Conservation (phyloP, 2,329 filamentous ascomycete species). For the Hypoxylon sp. region DNA sequence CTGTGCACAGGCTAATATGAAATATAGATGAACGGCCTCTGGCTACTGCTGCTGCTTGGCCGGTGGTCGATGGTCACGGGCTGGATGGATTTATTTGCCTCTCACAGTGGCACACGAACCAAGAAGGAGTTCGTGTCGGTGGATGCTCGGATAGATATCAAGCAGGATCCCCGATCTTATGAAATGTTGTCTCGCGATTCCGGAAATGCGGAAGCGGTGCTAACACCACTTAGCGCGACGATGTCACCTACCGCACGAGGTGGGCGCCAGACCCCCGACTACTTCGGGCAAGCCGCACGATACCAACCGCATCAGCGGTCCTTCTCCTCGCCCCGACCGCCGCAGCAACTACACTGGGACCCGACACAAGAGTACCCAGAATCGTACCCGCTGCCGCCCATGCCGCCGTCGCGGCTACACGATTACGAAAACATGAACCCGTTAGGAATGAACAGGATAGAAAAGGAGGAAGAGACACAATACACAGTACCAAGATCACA, state of each 20-base stretch:
- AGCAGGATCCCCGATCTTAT: conserved; percentile 74
- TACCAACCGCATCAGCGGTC: conserved; percentile 64
- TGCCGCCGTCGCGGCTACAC: conserved; percentile 36
- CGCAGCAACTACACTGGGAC: conserved; percentile 56
- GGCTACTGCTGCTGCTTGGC: conserved; percentile 82
- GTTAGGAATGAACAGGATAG: conserved; percentile 65
- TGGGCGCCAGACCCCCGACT: conserved; percentile 53
- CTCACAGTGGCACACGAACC: conserved; percentile 55
- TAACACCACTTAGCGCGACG: conserved; percentile 57
- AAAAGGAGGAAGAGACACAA: conserved; percentile 39
- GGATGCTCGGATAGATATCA: conserved; percentile 73
- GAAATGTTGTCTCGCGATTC: conserved; percentile 77
- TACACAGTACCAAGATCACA: conserved; percentile 33
- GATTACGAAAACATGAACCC: conserved; percentile 59
- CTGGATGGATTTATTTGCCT: conserved; percentile 74
- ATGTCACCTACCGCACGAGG: conserved; percentile 50
- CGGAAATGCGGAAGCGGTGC: conserved; percentile 56
- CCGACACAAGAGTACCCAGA: conserved; percentile 52
- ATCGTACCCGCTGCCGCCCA: conserved; percentile 40
- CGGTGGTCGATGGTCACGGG: conserved; percentile 85
- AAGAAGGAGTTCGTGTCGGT: conserved; percentile 88
- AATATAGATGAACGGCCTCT: conserved; percentile 79
- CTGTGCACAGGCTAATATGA: conserved; percentile 19
- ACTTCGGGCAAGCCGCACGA: conserved; percentile 62
- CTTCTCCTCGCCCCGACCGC: conserved; percentile 64